Evolutionary conservation across 2,329 filamentous ascomycete species (phyloP).

Genomic region (Cyphellophora europaea): DNA sequence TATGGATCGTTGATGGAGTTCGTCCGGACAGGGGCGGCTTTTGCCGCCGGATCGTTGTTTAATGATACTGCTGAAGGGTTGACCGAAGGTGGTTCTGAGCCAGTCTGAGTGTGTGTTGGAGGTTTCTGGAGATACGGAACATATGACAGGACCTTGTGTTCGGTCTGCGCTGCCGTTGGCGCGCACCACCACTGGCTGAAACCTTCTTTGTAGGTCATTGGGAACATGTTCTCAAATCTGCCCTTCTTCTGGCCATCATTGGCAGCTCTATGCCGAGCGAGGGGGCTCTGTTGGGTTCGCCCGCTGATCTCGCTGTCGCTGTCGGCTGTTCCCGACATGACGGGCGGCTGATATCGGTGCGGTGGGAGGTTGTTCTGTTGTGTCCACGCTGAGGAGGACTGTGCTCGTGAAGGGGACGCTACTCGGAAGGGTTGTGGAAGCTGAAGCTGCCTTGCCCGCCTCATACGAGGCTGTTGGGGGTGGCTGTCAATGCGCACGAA

Average conservation of each 20-base stretch:
- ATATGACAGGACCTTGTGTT: slow-evolving; percentile 78
- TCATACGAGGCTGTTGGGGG: slow-evolving; percentile 1
- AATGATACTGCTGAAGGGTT: slow-evolving; percentile 19
- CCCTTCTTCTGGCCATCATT: slow-evolving; percentile 21
- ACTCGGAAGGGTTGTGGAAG: not conserved
- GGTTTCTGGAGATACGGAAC: slow-evolving; percentile 72
- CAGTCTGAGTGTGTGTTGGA: slow-evolving; percentile 44
- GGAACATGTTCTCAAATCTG: slow-evolving; percentile 66
- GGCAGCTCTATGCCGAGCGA: slow-evolving; percentile 38
- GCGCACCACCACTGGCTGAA: slow-evolving; percentile 91
- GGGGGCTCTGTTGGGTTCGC: slow-evolving; percentile 34
- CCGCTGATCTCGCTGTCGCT: slow-evolving; percentile 23
- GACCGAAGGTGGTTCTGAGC: slow-evolving; percentile 39
- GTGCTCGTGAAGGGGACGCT: slow-evolving; percentile 3
- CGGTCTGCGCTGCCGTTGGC: slow-evolving; percentile 71
- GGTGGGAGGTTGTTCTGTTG: slow-evolving; percentile 11
- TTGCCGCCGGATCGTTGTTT: slow-evolving; percentile 19
- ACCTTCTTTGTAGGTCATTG: slow-evolving; percentile 83
- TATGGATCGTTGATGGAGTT: slow-evolving; percentile 60
- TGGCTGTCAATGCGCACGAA: no score
- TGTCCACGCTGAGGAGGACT: slow-evolving; percentile 8
- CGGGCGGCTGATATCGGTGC: slow-evolving; percentile 10
- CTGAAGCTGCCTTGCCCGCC: not conserved
- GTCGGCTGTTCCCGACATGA: slow-evolving; percentile 18
- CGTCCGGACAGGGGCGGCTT: slow-evolving; percentile 34